Evolutionary conservation across 2,329 filamentous ascomycete species (phyloP).

Genomic region (Verticillium albo-atrum): DNA sequence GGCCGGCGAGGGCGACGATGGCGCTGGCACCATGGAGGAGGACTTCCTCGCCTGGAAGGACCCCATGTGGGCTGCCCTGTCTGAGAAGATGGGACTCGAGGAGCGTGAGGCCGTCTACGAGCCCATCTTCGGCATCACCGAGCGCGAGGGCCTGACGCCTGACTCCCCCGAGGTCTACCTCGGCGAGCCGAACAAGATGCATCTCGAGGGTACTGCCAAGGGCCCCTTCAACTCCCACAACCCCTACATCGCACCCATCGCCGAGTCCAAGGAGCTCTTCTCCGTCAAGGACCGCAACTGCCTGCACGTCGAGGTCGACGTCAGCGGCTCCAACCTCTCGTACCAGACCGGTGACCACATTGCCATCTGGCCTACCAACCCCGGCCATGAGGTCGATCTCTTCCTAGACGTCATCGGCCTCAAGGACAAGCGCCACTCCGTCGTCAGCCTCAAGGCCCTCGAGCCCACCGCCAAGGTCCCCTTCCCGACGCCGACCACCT

Average conservation of each 20-base stretch:
- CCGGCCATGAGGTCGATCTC: conserved; percentile 86
- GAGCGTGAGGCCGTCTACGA: conserved; percentile 97
- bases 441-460: conserved; percentile 84
- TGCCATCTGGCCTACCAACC: conserved; percentile 94
- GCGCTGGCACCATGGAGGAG: conserved; percentile 98
- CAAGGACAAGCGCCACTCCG: conserved; percentile 69
- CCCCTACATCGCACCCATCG: conserved; percentile 92
- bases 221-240: conserved; percentile 96
- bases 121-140: conserved; percentile 78
- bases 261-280: conserved; percentile 88
- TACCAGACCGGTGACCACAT: conserved; percentile 98
- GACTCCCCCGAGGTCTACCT: conserved; percentile 84
- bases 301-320: conserved; percentile 90
- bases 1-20: conserved; percentile 94
- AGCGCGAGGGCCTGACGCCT: conserved; percentile 67
- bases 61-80: conserved; percentile 90
- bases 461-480: conserved; percentile 96
- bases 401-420: conserved; percentile 79
- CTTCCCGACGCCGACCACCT: conserved; percentile 95
- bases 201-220: conserved; percentile 78
- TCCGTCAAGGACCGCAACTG: conserved; percentile 88
- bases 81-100: conserved; percentile 79
- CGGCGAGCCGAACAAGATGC: conserved; percentile 93
- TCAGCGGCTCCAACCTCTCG: conserved; percentile 80
- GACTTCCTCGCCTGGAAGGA: conserved; percentile 99